Evolutionary conservation across 148 eudicot species (phyloP).

Genomic region (Nyssa sinensis): DNA sequence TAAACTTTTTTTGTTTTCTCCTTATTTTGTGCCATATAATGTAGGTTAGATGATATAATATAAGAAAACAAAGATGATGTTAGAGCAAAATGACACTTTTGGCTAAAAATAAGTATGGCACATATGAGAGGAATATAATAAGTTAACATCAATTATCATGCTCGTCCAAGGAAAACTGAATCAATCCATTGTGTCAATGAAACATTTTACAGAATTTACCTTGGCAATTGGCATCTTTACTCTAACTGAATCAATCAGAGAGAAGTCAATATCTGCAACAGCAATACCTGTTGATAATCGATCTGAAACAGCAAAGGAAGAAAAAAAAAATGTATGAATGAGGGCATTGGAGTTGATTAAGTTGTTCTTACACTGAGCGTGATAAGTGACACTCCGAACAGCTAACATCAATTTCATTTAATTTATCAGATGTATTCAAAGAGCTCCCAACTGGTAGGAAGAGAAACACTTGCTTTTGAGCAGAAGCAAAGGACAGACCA

Average conservation of each 20-base stretch:
- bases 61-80: too few species aligned
- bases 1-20: neutral
- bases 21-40: neutral
- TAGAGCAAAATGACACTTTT: neutral
- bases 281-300: conserved; percentile 78
- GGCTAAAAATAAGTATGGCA: neutral
- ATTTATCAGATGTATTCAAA: neutral
- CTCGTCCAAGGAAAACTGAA: neutral
- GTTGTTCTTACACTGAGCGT: neutral
- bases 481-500: neutral
- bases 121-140: neutral
- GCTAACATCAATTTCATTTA: neutral
- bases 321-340: neutral
- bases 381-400: neutral
- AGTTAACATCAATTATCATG: neutral
- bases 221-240: conserved; percentile 82
- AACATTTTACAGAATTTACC: conserved; percentile 34
- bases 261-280: conserved; percentile 80
- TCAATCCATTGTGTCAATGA: neutral
- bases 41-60: neutral
- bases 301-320: conserved; percentile 43
- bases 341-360: conserved; percentile 1
- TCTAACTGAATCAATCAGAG: conserved; percentile 70
- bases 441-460: neutral
- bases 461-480: neutral